phyloP scores from a whole-genome alignment of 2,329 filamentous ascomycete genomes.

The Cladophialophora exuberans region DNA sequence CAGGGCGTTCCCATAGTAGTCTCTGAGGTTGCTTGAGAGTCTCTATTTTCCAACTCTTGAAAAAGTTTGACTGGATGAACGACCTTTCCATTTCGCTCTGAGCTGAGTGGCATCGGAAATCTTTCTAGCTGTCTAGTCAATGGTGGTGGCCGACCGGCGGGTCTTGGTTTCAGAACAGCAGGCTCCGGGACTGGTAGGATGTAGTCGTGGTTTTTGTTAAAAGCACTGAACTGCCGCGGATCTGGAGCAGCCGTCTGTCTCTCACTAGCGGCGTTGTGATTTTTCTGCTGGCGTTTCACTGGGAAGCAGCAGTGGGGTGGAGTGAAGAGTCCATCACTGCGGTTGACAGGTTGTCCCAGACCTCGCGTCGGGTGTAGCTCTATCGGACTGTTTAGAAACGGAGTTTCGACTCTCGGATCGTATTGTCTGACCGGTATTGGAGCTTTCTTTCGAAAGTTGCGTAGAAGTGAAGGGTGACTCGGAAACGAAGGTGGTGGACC shows the following conservation, averaged over 20 bases:
- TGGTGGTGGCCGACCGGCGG: conserved; percentile 29
- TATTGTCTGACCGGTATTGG: conserved; percentile 19
- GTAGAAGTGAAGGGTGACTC: conserved; percentile 28
- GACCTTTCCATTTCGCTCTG: conserved; percentile 18
- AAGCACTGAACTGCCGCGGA: conserved; percentile 9
- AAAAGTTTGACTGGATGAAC: conserved; percentile 29
- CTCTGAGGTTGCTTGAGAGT: conserved; percentile 8
- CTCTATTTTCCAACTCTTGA: conserved; percentile 17
- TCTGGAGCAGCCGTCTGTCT: conserved; percentile 2
- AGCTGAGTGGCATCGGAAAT: conserved; percentile 21
- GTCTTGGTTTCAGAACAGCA: conserved; percentile 28
- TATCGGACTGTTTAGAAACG: conserved; percentile 23
- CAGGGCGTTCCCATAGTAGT: conserved; percentile 19
- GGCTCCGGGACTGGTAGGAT: conserved; percentile 32
- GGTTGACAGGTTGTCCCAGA: background rate
- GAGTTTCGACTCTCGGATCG: conserved; percentile 27
- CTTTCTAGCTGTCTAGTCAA: conserved; percentile 28
- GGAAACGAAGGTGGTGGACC: conserved; percentile 19
- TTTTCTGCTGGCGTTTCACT: background rate
- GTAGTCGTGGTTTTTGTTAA: conserved; percentile 23
- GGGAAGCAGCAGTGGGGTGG: conserved; percentile 16
- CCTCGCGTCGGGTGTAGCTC: background rate
- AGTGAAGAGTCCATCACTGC: conserved; percentile 26
- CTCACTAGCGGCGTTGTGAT: background rate
- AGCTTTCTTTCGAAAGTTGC: conserved; percentile 17